A percentile compares a stretch with the other conserved stretches of the same genome.
Conservation (phyloP, 2,329 filamentous ascomycete genomes). For the Alternaria sp. region DNA sequence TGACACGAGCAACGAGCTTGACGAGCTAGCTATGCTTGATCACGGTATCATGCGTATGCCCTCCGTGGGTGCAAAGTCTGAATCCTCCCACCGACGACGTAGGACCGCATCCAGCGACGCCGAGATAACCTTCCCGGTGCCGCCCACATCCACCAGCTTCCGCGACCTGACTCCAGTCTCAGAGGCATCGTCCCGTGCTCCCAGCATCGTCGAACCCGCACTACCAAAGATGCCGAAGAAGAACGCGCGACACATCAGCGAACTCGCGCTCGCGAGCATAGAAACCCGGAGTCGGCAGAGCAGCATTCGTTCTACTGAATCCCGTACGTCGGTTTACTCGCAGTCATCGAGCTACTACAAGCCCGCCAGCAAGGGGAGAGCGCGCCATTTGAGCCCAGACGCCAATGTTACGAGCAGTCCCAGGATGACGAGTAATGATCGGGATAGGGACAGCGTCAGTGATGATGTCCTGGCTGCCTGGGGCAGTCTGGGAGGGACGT, state of each 20-base stretch:
- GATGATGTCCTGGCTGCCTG: constrained; percentile 57
- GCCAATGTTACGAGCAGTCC: constrained; percentile 33
- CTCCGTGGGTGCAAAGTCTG: constrained; percentile 31
- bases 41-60: constrained; percentile 32
- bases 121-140: constrained; percentile 31
- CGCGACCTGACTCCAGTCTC: constrained; percentile 30
- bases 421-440: constrained; percentile 14
- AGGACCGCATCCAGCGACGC: constrained; percentile 46
- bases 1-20: constrained; percentile 40
- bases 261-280: constrained; percentile 19
- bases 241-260: constrained; percentile 23
- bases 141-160: constrained; percentile 13
- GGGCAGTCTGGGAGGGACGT: constrained; percentile 53
- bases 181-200: constrained; percentile 29
- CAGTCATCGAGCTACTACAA: constrained; percentile 15
- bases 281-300: constrained; percentile 25
- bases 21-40: constrained; percentile 34
- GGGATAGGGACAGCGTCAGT: constrained; percentile 49
- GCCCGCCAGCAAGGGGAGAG: constrained; percentile 17
- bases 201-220: constrained; percentile 30
- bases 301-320: constrained; percentile 26
- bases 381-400: constrained; percentile 27
- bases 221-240: constrained; percentile 21
- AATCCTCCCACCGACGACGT: constrained; percentile 36
- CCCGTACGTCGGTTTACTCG: constrained; percentile 22